Base-by-base conservation (phyloP, 108 stramenopile genomes). In the Hondaea fermentalgiana region DNA sequence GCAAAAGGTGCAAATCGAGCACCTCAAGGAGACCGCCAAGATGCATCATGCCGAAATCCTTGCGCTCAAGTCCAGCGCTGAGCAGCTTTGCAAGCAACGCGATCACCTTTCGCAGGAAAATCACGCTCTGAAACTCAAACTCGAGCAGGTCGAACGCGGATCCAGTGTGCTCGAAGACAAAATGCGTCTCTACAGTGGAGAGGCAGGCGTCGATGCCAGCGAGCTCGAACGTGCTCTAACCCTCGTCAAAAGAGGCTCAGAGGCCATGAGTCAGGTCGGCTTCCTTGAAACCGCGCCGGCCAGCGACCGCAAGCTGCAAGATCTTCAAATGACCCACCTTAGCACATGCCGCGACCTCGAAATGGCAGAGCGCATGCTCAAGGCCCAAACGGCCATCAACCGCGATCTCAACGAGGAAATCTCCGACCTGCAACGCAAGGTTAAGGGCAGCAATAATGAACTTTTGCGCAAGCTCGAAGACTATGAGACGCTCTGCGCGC, bases 301-400 rank as follows among this genome's bases (percentile, higher is more conserved):
- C 6, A 83, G 45, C 51, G 51, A 83, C 45, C 76, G 51, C n/a
- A 83, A 83, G 76, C 76, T 93, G 14, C 92, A 94, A 89, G 90
- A 90, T 45, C 72, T 94, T 21, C 94, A 94, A 60, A 88, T 91
- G 59, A 45, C 72, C 19, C 93, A 94, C 51, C 91, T 95, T 25
- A 60, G 90, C 44, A 72, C 92, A 58, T 88, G 71, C 44, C 89
- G 91, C 43, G 94, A 94, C 83, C 88, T 92, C 16, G 94, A 95
- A 87, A 53, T 94, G 23, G 72, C 93, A 16, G 94, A 95, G 91
- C 72, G 93, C 44, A 95, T 95, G 94, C 93, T 95, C 89, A 93
- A 93, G 89, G 92, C 92, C 6, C 94, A 95, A 91, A 91, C 91
- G 35, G 58, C 87, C 60, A 94, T 95, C 88, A 94, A 94, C 64